Conservation (phyloP, 2,329 filamentous ascomycete species). For the Pestalotiopsis sp. region DNA sequence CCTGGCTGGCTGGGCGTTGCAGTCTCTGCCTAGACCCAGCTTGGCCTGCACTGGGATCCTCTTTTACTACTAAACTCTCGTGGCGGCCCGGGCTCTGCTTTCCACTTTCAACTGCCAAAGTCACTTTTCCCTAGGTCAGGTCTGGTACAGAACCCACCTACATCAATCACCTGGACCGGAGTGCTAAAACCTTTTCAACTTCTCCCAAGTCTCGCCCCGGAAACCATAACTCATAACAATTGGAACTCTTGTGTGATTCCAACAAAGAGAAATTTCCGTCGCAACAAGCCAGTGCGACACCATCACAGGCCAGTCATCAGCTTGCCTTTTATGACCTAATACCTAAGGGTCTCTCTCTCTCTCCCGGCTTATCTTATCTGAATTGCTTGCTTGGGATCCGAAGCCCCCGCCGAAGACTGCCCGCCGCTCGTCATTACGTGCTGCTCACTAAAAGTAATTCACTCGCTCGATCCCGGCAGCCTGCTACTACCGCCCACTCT, state of each 20-base stretch:
- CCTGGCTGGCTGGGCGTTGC: neutral
- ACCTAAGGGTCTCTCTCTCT: neutral
- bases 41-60: neutral
- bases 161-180: neutral
- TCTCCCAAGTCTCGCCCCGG: neutral
- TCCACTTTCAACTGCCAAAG: neutral
- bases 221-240: neutral
- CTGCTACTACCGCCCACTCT: neutral
- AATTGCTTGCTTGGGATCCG: neutral
- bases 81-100: neutral
- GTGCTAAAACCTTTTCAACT: neutral
- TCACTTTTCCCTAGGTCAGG: neutral
- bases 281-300: neutral
- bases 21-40: neutral
- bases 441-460: neutral
- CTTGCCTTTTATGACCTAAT: neutral
- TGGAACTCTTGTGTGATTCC: neutral
- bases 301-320: neutral
- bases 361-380: constrained; percentile 6
- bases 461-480: constrained; percentile 3
- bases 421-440: neutral
- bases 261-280: neutral
- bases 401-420: neutral
- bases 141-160: neutral
- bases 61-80: constrained; percentile 3